These are phyloP conservation scores for Chlamydomonas sp. DNA, from an alignment of 139 green algal species.

Conservation along the genomic window DNA sequence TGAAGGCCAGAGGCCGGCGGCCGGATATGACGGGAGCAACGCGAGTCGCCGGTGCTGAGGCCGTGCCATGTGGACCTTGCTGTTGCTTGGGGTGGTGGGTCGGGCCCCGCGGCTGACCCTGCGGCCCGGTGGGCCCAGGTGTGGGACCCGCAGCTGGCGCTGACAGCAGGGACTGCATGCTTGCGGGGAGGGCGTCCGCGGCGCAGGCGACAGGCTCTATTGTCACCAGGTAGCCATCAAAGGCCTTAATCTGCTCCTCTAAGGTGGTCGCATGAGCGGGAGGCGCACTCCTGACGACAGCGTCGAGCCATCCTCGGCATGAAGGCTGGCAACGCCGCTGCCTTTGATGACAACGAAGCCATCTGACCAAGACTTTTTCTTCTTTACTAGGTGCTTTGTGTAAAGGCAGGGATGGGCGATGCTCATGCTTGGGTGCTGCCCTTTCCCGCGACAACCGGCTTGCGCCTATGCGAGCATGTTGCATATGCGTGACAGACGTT, in stretches of 20 bases:
- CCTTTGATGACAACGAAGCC: conserved; percentile 3
- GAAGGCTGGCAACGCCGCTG: neutral
- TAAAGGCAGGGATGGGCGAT: conserved; percentile 6
- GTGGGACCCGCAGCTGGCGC: too few relatives aligned
- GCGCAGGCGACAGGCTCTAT: neutral
- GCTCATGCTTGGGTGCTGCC: too few relatives aligned
- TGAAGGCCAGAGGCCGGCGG: neutral
- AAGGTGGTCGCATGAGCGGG: neutral
- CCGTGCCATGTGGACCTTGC: too few relatives aligned
- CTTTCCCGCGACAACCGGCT: too few relatives aligned
- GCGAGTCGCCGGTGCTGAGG: too few relatives aligned
- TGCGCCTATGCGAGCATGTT: too few relatives aligned
- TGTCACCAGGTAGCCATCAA: neutral
- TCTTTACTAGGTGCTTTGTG: conserved; percentile 28
- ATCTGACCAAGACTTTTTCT: conserved; percentile 26
- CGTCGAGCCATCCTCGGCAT: neutral
- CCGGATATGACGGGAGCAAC: neutral
- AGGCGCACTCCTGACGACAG: neutral
- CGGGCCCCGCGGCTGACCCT: too few relatives aligned
- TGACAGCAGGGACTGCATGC: neutral
- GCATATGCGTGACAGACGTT: too few relatives aligned
- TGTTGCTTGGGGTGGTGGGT: too few relatives aligned
- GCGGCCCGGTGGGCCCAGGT: too few relatives aligned
- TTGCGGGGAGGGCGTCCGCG: neutral
- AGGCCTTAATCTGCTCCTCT: neutral